Evolutionary conservation across 345 rosid genomes (phyloP), one percentile per base, ranked within the genome.

Genomic region (Psidium guajava): DNA sequence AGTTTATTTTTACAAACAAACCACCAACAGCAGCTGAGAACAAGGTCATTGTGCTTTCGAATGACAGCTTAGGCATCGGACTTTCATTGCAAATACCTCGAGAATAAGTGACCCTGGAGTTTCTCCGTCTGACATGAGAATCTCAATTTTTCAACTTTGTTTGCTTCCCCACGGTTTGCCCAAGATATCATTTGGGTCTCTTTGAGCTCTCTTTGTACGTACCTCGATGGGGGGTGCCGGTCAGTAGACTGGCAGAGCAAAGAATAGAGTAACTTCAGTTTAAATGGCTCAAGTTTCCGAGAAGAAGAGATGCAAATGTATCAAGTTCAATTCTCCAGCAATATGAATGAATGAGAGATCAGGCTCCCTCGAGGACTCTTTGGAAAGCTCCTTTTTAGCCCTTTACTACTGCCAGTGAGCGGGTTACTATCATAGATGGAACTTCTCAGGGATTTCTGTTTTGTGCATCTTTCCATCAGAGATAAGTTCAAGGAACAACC

Each of bases 31-130:
- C 91, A 44, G 87, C 91, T 0, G 87, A 91, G 83, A 90, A 74
- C 54, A 47, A 90, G 15, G 81, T 83, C 51, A 82, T 90, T 6
- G 87, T 85, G 87, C 96, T 47, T 61, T 94, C 44, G 6, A 93
- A 91, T 25, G 95, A 95, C 56, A 96, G 98, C 55, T 95, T 95
- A 0, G 96, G 98, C 83, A 91, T 90, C 20, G 96, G 96, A 51
- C 53, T 93, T 95, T 14, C 95, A 93, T 85, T 94, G 96, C 54
- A 95, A 92, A 50, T 92, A 92, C 85, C 87, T 83, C 20, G 87
- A 85, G 83, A 85, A 58, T 0, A 16, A 61, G 21, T 61, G 42
- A 15, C 58, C 11, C 58, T 61, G 73, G 40, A 59, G 73, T 27
- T 27, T 59, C 40, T 27, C 0, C 20, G 40, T n/a, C 27, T 27